Percentiles rank a stretch among this genome's conserved stretches.
Conservation (phyloP, 1,284 basidiomycete genomes). For the Thecaphora thlaspeos region DNA sequence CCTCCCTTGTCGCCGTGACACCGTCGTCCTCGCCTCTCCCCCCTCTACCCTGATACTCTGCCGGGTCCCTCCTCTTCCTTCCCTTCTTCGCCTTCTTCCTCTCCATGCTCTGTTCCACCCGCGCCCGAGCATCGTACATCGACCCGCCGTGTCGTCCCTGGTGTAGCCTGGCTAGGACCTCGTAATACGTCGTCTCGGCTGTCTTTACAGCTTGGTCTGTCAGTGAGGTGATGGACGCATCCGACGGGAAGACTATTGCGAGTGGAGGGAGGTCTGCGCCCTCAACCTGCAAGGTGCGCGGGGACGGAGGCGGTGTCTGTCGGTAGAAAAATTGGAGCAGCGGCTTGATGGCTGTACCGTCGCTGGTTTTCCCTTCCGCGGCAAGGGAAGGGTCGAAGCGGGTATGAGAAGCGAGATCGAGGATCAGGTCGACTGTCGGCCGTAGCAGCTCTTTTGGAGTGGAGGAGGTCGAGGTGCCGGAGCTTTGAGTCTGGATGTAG, state of each 20-base stretch:
- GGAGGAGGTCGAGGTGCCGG: not conserved
- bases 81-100: slow-evolving; percentile 64
- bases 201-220: slow-evolving; percentile 16
- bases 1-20: slow-evolving; percentile 5
- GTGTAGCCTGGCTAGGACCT: slow-evolving; percentile 50
- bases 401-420: not conserved
- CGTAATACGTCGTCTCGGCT: slow-evolving; percentile 43
- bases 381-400: not conserved
- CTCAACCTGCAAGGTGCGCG: no score
- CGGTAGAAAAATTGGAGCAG: slow-evolving; percentile 23
- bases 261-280: no score
- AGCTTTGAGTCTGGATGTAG: slow-evolving; percentile 24
- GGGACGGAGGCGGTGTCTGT: slow-evolving; percentile 3
- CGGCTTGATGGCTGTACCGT: slow-evolving; percentile 1
- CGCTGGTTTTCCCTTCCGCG: not conserved
- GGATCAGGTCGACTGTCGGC: slow-evolving; percentile 15
- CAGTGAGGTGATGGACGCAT: slow-evolving; percentile 10
- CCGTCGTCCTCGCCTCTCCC: slow-evolving; percentile 32
- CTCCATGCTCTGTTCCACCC: slow-evolving; percentile 64
- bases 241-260: no score
- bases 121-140: no score
- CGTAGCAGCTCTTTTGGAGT: slow-evolving; percentile 6
- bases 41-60: slow-evolving; percentile 43
- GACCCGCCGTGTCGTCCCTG: slow-evolving; percentile 59
- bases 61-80: slow-evolving; percentile 16